Evolutionary conservation across 1,139 yeast species (phyloP), one percentile per base, ranked within the genome.

Genomic region (Blastobotrys ciferrii): DNA sequence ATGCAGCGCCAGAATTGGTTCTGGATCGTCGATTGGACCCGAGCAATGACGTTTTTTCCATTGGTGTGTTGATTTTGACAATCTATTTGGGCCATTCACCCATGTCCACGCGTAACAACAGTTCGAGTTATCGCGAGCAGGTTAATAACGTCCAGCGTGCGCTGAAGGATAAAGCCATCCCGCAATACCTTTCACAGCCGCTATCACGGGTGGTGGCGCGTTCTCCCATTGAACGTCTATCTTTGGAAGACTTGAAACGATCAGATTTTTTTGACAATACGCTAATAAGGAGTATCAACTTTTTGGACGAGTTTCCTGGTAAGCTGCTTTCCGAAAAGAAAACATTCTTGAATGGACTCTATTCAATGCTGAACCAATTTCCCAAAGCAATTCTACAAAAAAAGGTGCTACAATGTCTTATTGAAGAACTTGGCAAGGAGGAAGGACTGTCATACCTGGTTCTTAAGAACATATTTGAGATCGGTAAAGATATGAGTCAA

Each of bases 281-380:
- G 48, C 70, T 91, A 46, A 82, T 92, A 48, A 84, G 87, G 61
- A 84, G 95, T 2, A 76, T 92, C 73, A 80, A 85, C 66, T 84
- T 86, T 60, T 67, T 92, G 44, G 98, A 91, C 63, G 95, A 87
- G 52, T 83, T 87, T 55, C 80, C 91, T 6, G 87, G 96, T 1
- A 84, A 87, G 57, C 69, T 83, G 1, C 70, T 74, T 2, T 77
- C 78, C 12, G 97, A 91, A 52, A 85, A 84, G 59, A 67, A 78
- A 33, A 73, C 81, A 0, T 89, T 88, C 63, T 72, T 91, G 59
- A 74, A 76, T 50, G 91, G 91, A 0, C 71, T 91, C 46, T 69
- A 78, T 12, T 68, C 71, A 13, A 73, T 86, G 33, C 69, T 88
- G 38, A 73, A 76, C 4, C 81, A 82, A 55, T 87, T 89, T 60